phyloP scores from a whole-genome alignment of 2,329 filamentous ascomycete species.

The Aureobasidium mangrovei region DNA sequence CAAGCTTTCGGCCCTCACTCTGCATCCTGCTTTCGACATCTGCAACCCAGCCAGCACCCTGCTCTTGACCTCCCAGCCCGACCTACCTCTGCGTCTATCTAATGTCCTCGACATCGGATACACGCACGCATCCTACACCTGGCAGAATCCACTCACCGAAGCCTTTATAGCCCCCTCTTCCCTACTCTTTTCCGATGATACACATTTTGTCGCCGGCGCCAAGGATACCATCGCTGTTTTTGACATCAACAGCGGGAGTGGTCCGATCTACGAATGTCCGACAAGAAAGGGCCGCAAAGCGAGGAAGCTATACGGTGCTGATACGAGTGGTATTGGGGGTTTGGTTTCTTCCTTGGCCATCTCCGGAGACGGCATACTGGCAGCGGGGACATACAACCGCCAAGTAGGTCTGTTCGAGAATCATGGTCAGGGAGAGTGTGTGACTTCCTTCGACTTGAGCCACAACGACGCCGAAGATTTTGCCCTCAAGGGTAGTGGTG shows the following conservation, averaged over 20 bases:
- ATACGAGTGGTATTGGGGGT: constrained; percentile 46
- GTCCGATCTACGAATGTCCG: constrained; percentile 36
- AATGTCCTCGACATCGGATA: constrained; percentile 43
- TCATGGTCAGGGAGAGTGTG: constrained; percentile 39
- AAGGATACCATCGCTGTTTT: constrained; percentile 47
- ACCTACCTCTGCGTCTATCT: constrained; percentile 48
- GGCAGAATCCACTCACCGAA: constrained; percentile 48
- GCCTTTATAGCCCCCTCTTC: constrained; percentile 46
- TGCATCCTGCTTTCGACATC: constrained; percentile 48
- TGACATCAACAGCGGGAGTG: constrained; percentile 42
- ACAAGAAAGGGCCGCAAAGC: constrained; percentile 39
- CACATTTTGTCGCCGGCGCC: constrained; percentile 49
- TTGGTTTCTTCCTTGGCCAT: constrained; percentile 45
- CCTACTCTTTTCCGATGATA: constrained; percentile 44
- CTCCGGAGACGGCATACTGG: constrained; percentile 40
- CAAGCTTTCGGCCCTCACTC: constrained; percentile 41
- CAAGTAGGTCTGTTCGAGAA: constrained; percentile 48
- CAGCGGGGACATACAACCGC: constrained; percentile 50
- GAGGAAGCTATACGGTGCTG: constrained; percentile 29
- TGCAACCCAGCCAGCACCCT: constrained; percentile 41
- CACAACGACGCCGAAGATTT: constrained; percentile 26
- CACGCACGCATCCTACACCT: constrained; percentile 44
- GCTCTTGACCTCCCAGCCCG: constrained; percentile 43
- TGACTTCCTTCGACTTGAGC: constrained; percentile 43
- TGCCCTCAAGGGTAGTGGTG: constrained; percentile 39